Conservation (phyloP, 2,329 filamentous ascomycete genomes). For the Stagonosporopsis cucurbitacearum region DNA sequence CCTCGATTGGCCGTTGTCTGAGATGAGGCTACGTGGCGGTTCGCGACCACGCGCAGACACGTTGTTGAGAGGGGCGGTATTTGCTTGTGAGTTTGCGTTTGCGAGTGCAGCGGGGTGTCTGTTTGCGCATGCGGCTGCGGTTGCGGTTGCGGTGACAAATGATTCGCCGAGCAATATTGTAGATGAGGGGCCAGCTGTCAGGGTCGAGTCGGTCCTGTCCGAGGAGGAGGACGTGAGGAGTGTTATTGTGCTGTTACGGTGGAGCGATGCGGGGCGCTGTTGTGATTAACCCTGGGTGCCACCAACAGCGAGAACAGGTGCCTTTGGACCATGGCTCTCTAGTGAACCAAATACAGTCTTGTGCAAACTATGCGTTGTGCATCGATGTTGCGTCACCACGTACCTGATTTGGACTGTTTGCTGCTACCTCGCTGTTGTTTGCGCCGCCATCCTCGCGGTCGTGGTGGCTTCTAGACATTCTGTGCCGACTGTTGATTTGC, state of each 20-base stretch:
- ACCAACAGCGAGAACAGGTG: neutral
- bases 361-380: neutral
- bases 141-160: no score
- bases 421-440: conserved; percentile 17
- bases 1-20: neutral
- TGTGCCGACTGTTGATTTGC: neutral
- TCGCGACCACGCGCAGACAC: neutral
- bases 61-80: neutral
- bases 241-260: conserved; percentile 9
- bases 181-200: neutral
- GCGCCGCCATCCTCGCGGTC: conserved; percentile 8
- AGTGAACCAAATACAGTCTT: neutral
- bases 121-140: no score
- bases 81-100: neutral
- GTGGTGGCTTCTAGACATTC: conserved; percentile 9
- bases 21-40: conserved; percentile 1
- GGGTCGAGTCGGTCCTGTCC: neutral
- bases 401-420: conserved; percentile 18
- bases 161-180: neutral
- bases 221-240: conserved; percentile 1
- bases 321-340: neutral
- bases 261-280: conserved; percentile 12
- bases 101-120: no score
- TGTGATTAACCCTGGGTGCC: conserved; percentile 6
- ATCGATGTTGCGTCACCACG: neutral